phyloP scores from a whole-genome alignment of 2,329 filamentous ascomycete genomes.

The Penicillium rolfsii region DNA sequence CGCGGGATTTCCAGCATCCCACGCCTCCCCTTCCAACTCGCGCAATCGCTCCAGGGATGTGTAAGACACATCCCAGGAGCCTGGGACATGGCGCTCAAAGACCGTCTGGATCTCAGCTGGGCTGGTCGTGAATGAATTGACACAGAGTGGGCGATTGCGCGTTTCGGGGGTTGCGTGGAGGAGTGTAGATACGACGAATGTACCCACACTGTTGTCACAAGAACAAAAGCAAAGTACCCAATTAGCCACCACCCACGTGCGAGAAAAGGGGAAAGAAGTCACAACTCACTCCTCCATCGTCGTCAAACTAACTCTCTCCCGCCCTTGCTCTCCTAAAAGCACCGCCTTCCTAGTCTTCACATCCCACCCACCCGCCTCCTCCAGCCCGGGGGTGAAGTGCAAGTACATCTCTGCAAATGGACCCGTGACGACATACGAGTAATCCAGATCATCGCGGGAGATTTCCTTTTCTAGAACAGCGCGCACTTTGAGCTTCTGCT shows the following conservation, averaged over 20 bases:
- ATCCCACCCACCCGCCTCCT: constrained; percentile 62
- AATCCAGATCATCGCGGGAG: constrained; percentile 55
- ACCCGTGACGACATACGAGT: constrained; percentile 71
- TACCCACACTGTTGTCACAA: constrained; percentile 60
- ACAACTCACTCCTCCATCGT: constrained; percentile 68
- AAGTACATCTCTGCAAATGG: constrained; percentile 70
- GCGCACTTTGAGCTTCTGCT: constrained; percentile 70
- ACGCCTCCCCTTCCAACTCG: constrained; percentile 62
- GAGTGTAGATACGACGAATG: constrained; percentile 65
- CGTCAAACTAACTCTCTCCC: constrained; percentile 67
- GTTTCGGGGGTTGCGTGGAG: constrained; percentile 55
- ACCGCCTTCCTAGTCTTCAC: constrained; percentile 60
- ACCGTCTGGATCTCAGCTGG: constrained; percentile 66
- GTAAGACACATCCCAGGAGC: constrained; percentile 58
- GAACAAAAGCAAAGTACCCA: background rate
- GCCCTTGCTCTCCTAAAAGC: constrained; percentile 62
- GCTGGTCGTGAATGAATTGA: constrained; percentile 72
- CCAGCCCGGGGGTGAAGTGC: constrained; percentile 39
- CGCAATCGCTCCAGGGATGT: constrained; percentile 59
- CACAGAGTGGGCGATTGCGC: constrained; percentile 62
- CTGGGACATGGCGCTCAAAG: constrained; percentile 67
- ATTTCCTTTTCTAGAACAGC: constrained; percentile 58
- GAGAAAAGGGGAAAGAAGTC: background rate
- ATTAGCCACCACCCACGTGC: constrained; percentile 4
- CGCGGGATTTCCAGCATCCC: constrained; percentile 55